Base-by-base conservation (phyloP, 2,329 filamentous ascomycete genomes). In the Exophiala phaeomuriformis region DNA sequence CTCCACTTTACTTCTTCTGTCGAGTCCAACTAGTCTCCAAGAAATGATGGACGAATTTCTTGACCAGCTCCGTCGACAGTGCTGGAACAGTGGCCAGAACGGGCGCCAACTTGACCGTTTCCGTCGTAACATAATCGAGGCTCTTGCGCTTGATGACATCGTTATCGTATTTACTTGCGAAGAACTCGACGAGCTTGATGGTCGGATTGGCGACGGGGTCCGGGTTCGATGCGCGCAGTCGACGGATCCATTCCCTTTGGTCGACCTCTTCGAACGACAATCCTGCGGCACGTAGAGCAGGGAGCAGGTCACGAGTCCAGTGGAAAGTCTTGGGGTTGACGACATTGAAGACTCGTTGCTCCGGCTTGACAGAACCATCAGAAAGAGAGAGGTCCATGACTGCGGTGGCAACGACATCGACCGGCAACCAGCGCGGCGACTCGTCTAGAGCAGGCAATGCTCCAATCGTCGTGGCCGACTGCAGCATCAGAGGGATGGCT, bases 161-260 rank as follows among this genome's bases (percentile, higher is more conserved):
- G 8, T 55, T 48, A 19, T 47, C 44, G 56, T 80, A 81, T 61
- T 80, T 80, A 1, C 67, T 66, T 3, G 69, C 65, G 53, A 79
- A 80, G 66, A 78, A 81, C 40, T 78, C 76, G 1, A 79, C 55
- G 1, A 80, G 67, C 63, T 79, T 80, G 57, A 78, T 70, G 0
- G 75, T 71, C 7, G 78, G 77, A 57, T 81, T 81, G 10, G 58
- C 64, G 3, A 67, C 56, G 0, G 76, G 74, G 61, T 81, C 76
- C 1, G 68, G 69, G 47, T 79, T 72, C 2, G 73, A 73, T 1
- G 66, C 66, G 3, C 73, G 67, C 8, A 81, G 60, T 1, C 69
- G 64, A 3, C 37, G 50, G 3, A 69, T 46, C 67, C 67, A 69
- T 31, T 64, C 64, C 3, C 56, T 52, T 12, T 62, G 63, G 5